Evolutionary conservation across 768 basidiomycete genomes (phyloP).

Genomic region (Lyophyllum shimeji): DNA sequence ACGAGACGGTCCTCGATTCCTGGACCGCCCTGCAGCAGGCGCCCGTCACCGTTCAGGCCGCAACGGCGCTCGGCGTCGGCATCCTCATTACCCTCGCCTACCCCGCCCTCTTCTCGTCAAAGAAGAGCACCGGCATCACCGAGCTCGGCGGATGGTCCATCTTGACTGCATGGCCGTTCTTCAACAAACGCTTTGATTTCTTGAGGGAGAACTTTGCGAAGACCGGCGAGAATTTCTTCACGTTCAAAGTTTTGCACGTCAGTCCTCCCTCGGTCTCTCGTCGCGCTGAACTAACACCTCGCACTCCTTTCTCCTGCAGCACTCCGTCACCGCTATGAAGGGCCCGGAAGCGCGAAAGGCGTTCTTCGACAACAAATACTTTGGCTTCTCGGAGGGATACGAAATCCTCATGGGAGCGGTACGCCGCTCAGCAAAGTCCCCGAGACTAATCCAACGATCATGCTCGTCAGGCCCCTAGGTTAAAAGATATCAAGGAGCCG

Average conservation of each 20-base stretch:
- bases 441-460: not conserved
- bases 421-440: not conserved
- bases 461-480: constrained; percentile 15
- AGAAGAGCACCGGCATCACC: constrained; percentile 4
- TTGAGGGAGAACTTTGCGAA: constrained; percentile 22
- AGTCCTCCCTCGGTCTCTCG: not conserved
- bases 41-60: not conserved
- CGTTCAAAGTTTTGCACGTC: constrained; percentile 30
- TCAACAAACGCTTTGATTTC: constrained; percentile 28
- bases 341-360: constrained; percentile 31
- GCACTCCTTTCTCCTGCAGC: not conserved
- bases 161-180: constrained; percentile 31
- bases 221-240: constrained; percentile 23
- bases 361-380: constrained; percentile 29
- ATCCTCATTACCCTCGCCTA: not conserved
- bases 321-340: constrained; percentile 25
- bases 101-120: not conserved
- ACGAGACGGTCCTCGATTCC: not conserved
- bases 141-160: constrained; percentile 25
- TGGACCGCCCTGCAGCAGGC: constrained; percentile 1
- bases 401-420: constrained; percentile 33
- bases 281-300: not conserved
- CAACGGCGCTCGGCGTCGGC: not conserved
- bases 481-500: constrained; percentile 23
- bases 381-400: constrained; percentile 33